These are phyloP conservation scores for Penicillium sp. DNA, from an alignment of 2,329 filamentous ascomycete species.

Conservation along the genomic window DNA sequence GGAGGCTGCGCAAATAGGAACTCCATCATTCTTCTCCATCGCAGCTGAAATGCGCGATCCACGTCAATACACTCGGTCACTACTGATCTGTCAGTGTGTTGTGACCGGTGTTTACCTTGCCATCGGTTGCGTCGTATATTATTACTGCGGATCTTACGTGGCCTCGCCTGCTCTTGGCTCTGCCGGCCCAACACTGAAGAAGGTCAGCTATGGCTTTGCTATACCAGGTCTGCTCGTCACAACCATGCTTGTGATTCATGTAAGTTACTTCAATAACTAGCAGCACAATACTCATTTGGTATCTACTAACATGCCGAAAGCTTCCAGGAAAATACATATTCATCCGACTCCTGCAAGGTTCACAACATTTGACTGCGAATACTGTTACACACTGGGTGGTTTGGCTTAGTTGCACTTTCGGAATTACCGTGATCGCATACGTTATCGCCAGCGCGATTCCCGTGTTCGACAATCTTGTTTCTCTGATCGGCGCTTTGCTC, in stretches of 20 bases:
- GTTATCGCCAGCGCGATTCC: slow-evolving; percentile 33
- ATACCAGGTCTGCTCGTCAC: slow-evolving; percentile 38
- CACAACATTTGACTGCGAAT: slow-evolving; percentile 25
- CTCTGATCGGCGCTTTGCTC: slow-evolving; percentile 30
- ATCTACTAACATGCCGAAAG: slow-evolving; percentile 2
- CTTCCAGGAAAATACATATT: slow-evolving; percentile 29
- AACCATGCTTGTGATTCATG: slow-evolving; percentile 29
- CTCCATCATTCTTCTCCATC: slow-evolving; percentile 41
- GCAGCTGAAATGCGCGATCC: slow-evolving; percentile 46
- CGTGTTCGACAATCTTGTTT: slow-evolving; percentile 29
- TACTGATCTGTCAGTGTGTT: slow-evolving; percentile 38
- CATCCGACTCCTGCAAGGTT: slow-evolving; percentile 26
- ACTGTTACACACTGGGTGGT: slow-evolving; percentile 27
- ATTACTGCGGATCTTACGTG: slow-evolving; percentile 52
- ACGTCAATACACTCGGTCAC: slow-evolving; percentile 34
- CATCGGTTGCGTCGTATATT: slow-evolving; percentile 50
- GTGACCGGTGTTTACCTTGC: slow-evolving; percentile 41
- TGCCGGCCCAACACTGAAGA: slow-evolving; percentile 47
- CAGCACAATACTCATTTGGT: neutral
- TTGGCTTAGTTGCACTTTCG: slow-evolving; percentile 30
- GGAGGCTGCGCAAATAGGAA: slow-evolving; percentile 1
- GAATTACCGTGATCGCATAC: slow-evolving; percentile 26
- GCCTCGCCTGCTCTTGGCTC: slow-evolving; percentile 54
- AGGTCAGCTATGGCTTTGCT: slow-evolving; percentile 49
- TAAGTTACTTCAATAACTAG: slow-evolving; percentile 11